These are phyloP conservation scores for Sporisorium iseilematis-ciliati DNA, from an alignment of 1,284 basidiomycete species.

Conservation along the genomic window DNA sequence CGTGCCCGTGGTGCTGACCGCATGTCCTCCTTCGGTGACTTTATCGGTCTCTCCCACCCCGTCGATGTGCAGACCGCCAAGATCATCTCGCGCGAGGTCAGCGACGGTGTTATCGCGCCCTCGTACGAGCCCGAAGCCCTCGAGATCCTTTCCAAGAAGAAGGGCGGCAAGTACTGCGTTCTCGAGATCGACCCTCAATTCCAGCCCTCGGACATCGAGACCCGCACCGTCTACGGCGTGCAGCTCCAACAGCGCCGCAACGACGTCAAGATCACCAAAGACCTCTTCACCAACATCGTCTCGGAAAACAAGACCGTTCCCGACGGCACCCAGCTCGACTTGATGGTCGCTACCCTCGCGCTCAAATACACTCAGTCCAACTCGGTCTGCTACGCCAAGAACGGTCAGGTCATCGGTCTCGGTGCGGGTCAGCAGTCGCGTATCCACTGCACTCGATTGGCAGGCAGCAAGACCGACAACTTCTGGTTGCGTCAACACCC, in stretches of 20 bases:
- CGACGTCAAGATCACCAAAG: slow-evolving; percentile 85
- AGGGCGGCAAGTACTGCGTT: slow-evolving; percentile 98
- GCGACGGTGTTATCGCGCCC: slow-evolving; percentile 96
- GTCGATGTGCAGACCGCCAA: slow-evolving; percentile 94
- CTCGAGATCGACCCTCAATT: slow-evolving; percentile 73
- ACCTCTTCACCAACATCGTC: slow-evolving; percentile 88
- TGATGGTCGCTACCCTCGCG: slow-evolving; percentile 82
- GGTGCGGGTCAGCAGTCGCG: slow-evolving; percentile 98
- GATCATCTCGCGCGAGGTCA: slow-evolving; percentile 97
- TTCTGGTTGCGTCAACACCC: slow-evolving; percentile 99
- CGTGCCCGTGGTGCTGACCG: slow-evolving; percentile 96
- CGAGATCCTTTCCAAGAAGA: slow-evolving; percentile 94
- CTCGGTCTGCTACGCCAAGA: slow-evolving; percentile 94
- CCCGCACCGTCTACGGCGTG: slow-evolving; percentile 94
- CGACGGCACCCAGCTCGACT: slow-evolving; percentile 61
- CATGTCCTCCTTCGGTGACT: slow-evolving; percentile 99
- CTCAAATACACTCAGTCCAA: slow-evolving; percentile 99
- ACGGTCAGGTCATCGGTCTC: slow-evolving; percentile 92
- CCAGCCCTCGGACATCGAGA: slow-evolving; percentile 76
- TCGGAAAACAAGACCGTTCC: slow-evolving; percentile 81
- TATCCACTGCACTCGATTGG: slow-evolving; percentile 98
- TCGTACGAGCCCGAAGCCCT: slow-evolving; percentile 89
- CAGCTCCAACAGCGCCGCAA: slow-evolving; percentile 92
- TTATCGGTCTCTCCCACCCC: slow-evolving; percentile 91
- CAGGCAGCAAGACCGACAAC: slow-evolving; percentile 96